These are phyloP conservation scores for Suillus spraguei DNA, from an alignment of 768 basidiomycete species.

Conservation along the genomic window DNA sequence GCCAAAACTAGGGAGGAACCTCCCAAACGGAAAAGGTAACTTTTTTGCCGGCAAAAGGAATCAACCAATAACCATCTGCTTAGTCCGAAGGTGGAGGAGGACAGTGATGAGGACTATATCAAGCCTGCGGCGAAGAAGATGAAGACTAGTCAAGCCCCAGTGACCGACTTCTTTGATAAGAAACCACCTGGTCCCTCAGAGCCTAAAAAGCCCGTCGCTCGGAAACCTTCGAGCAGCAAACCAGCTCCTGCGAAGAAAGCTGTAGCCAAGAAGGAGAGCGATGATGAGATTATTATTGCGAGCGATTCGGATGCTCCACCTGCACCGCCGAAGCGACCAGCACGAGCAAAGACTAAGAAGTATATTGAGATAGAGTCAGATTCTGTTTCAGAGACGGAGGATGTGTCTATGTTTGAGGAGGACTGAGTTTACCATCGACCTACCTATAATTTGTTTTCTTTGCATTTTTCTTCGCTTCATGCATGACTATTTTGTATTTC, in stretches of 20 bases:
- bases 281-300: slow-evolving; percentile 48
- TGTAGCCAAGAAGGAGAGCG: slow-evolving; percentile 41
- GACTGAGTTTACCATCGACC: slow-evolving; percentile 30
- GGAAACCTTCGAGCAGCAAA: slow-evolving; percentile 62
- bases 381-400: slow-evolving; percentile 47
- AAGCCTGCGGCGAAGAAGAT: slow-evolving; percentile 61
- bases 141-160: slow-evolving; percentile 39
- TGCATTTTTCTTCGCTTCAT: neutral
- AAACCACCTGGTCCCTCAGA: slow-evolving; percentile 34
- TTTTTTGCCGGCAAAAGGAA: slow-evolving; percentile 8
- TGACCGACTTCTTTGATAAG: slow-evolving; percentile 68
- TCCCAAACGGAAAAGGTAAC: slow-evolving; percentile 72
- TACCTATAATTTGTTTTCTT: slow-evolving; percentile 3
- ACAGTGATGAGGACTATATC: slow-evolving; percentile 42
- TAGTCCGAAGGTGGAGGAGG: slow-evolving; percentile 38
- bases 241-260: slow-evolving; percentile 59
- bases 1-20: slow-evolving; percentile 34
- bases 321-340: slow-evolving; percentile 51
- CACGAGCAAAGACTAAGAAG: slow-evolving; percentile 53
- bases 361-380: slow-evolving; percentile 63
- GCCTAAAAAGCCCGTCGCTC: slow-evolving; percentile 41
- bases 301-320: slow-evolving; percentile 44
- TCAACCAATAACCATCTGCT: slow-evolving; percentile 13
- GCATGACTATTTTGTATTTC: slow-evolving; percentile 1
- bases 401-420: slow-evolving; percentile 50